Conservation (phyloP, 2,329 filamentous ascomycete species). For the Tothia fuscella region DNA sequence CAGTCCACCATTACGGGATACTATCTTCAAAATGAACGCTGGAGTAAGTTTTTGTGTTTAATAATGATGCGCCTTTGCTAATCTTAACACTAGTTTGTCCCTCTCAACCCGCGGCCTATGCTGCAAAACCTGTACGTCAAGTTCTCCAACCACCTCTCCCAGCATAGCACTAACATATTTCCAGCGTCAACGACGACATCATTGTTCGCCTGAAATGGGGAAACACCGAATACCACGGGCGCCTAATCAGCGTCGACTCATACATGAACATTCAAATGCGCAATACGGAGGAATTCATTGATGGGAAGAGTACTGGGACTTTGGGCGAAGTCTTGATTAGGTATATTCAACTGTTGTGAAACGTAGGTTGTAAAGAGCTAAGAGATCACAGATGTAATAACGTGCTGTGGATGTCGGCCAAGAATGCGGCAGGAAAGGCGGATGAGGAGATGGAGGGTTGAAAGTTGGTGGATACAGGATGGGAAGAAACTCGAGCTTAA, state of each 20-base stretch:
- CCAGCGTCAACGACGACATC: slow-evolving; percentile 77
- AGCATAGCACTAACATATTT: not conserved
- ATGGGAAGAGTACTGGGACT: slow-evolving; percentile 71
- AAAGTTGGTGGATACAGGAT: too few relatives aligned
- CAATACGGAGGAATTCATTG: slow-evolving; percentile 83
- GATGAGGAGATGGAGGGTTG: slow-evolving; percentile 22
- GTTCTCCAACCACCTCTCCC: not conserved
- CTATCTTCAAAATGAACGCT: too few relatives aligned
- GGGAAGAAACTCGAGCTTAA: too few relatives aligned
- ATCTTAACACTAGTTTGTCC: too few relatives aligned
- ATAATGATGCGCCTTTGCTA: too few relatives aligned
- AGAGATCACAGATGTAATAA: slow-evolving; percentile 66
- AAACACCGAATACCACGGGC: slow-evolving; percentile 92
- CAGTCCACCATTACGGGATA: too few relatives aligned
- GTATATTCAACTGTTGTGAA: slow-evolving; percentile 31
- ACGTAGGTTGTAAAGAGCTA: slow-evolving; percentile 2
- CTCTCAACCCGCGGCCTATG: slow-evolving; percentile 92
- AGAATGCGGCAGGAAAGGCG: slow-evolving; percentile 35
- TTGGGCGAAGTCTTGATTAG: slow-evolving; percentile 88
- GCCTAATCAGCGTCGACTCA: slow-evolving; percentile 82
- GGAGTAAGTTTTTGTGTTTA: too few relatives aligned
- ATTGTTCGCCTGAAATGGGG: slow-evolving; percentile 95
- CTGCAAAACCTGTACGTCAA: slow-evolving; percentile 72
- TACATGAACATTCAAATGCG: slow-evolving; percentile 98
- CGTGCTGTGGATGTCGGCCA: slow-evolving; percentile 75